Conservation (phyloP, 2,329 filamentous ascomycete species). For the Penicillium frequentans region DNA sequence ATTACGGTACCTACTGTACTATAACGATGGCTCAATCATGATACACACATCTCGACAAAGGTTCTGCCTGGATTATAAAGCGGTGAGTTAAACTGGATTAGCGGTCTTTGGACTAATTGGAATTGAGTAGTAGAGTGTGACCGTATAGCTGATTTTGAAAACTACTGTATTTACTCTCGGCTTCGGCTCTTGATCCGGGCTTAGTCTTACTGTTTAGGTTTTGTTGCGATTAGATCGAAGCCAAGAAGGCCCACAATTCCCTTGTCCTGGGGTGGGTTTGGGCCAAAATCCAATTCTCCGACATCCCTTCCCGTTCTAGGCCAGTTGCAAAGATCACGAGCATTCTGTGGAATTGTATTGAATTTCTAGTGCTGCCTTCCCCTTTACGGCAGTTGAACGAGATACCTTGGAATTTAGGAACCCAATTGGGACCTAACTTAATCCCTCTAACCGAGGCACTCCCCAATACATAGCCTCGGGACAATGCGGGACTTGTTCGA, state of each 20-base stretch:
- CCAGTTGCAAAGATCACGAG: conserved; percentile 19
- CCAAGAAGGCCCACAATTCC: neutral
- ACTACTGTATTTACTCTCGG: neutral
- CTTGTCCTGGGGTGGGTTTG: neutral
- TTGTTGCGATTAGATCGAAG: neutral
- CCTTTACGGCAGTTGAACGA: neutral
- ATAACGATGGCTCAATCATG: too few relatives aligned
- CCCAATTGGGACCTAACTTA: neutral
- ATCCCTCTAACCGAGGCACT: conserved; percentile 14
- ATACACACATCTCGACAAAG: too few relatives aligned
- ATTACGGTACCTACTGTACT: too few relatives aligned
- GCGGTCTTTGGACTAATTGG: too few relatives aligned
- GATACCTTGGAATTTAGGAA: neutral
- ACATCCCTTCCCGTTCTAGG: conserved; percentile 7
- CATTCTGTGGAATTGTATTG: conserved; percentile 16
- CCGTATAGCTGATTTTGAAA: too few relatives aligned
- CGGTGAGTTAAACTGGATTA: too few relatives aligned
- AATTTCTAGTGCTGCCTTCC: neutral
- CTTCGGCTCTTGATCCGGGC: neutral
- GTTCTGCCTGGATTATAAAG: too few relatives aligned
- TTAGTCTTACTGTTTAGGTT: neutral
- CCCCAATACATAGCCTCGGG: conserved; percentile 16
- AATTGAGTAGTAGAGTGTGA: too few relatives aligned
- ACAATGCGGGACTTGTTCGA: conserved; percentile 17
- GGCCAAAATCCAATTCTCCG: conserved; percentile 20